Evolutionary conservation across 2,329 filamentous ascomycete genomes (phyloP), one percentile per base, ranked within the genome.

Genomic region (Colletotrichum cereale): DNA sequence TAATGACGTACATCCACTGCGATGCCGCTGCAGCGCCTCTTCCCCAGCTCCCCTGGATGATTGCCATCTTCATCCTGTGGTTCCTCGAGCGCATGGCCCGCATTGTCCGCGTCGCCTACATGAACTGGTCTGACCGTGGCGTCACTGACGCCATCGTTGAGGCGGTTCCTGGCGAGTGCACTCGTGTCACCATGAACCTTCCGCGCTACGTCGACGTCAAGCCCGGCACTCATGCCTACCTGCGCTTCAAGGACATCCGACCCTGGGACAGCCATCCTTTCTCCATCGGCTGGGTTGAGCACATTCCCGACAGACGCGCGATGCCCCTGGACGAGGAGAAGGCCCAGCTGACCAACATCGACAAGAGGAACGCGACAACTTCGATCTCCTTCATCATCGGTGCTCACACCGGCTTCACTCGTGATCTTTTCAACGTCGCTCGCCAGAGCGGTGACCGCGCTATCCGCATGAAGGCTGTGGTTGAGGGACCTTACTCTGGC

Each of bases 401-500:
- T 73, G 93, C 95, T 36, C 93, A 96, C 72, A 95, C 92, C 0
- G 96, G 96, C 38, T 92, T 97, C 83, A 98, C 96, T 10, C 90
- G 94, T 77, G 90, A 90, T 76, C 89, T 98, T 3, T 97, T 90
- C 84, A 85, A 93, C 76, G 89, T 87, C 71, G 94, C 93, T 8
- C 84, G 86, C 68, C 81, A 83, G 38, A 82, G 85, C 26, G 84
- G 85, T n/a, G 81, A 82, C 31, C 85, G 84, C 40, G 86, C 86
- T 18, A 84, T 95, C 72, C 86, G 86, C 14, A 85, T 95, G 66
- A 88, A 86, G 69, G 95, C 94, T 42, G 90, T 93, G 69, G 90
- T 97, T 73, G 96, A 98, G 83, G 96, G 96, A 0, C 96, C 96
- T 0, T 98, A 98, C 79, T 92, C 90, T 5, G 92, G 91, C 52